Evolutionary conservation across 352 stramenopile species (phyloP).

Genomic region (Phytophthora pseudosyringae): DNA sequence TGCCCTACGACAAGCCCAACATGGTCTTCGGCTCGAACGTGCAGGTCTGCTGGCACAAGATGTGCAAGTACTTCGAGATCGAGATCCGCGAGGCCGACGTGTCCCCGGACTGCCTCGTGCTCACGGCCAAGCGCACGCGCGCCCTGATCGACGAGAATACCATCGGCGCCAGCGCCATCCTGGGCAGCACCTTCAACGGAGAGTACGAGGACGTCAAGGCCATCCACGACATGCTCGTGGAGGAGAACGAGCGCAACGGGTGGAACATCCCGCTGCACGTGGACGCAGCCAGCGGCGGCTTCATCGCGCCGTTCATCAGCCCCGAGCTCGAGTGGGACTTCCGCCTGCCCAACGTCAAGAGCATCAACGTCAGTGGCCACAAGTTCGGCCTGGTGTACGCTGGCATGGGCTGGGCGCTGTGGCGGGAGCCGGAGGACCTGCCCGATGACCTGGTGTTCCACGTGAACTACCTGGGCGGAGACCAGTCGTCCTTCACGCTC

Average conservation of each 20-base stretch:
- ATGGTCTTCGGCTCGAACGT: constrained; percentile 94
- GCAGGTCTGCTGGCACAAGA: constrained; percentile 95
- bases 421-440: constrained; percentile 81
- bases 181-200: constrained; percentile 94
- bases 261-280: constrained; percentile 92
- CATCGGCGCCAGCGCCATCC: constrained; percentile 91
- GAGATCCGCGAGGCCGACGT: constrained; percentile 90
- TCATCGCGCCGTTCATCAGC: constrained; percentile 92
- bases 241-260: constrained; percentile 84
- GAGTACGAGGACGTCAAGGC: constrained; percentile 93
- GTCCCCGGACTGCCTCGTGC: constrained; percentile 82
- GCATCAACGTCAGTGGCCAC: constrained; percentile 94
- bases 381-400: constrained; percentile 95
- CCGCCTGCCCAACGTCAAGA: constrained; percentile 90
- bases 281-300: constrained; percentile 91
- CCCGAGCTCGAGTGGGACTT: constrained; percentile 93
- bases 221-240: constrained; percentile 89
- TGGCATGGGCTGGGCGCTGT: constrained; percentile 94
- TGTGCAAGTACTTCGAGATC: constrained; percentile 95
- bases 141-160: constrained; percentile 92
- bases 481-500: constrained; percentile 93
- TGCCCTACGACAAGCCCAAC: constrained; percentile 90
- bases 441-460: constrained; percentile 91
- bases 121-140: constrained; percentile 81
- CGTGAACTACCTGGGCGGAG: constrained; percentile 92